A percentile compares a stretch with the other conserved stretches of the same genome.
Conservation (phyloP, 306 rosid genomes). For the Rosa persica region DNA sequence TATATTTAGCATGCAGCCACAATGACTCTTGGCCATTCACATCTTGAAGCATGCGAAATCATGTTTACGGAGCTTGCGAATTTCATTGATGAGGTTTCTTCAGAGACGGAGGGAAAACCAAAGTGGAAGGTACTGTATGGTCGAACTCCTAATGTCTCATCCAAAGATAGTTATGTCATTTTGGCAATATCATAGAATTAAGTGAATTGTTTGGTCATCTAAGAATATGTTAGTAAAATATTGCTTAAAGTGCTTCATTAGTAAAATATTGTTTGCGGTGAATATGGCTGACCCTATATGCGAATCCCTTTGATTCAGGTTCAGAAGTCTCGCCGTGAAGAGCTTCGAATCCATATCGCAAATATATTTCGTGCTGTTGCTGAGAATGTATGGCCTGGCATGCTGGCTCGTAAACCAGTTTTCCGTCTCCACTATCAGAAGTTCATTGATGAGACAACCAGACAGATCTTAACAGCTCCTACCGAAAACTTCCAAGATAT, state of each 20-base stretch:
- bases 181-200: not conserved
- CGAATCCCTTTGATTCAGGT: constrained; percentile 52
- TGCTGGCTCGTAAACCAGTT: constrained; percentile 76
- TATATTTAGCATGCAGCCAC: constrained; percentile 88
- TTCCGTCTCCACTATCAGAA: constrained; percentile 87
- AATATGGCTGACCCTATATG: constrained; percentile 25
- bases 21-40: constrained; percentile 98
- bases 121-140: constrained; percentile 85
- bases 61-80: constrained; percentile 90
- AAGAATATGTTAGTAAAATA: not conserved
- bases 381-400: constrained; percentile 97
- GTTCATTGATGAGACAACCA: constrained; percentile 85
- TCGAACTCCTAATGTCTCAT: constrained; percentile 20
- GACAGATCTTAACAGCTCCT: constrained; percentile 59
- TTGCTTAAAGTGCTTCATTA: constrained; percentile 25
- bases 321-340: constrained; percentile 96
- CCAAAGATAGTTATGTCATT: not conserved
- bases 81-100: constrained; percentile 87
- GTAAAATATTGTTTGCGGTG: constrained; percentile 19
- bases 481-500: constrained; percentile 87
- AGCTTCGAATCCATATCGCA: constrained; percentile 89
- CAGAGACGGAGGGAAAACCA: constrained; percentile 87
- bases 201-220: not conserved
- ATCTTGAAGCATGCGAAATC: constrained; percentile 85
- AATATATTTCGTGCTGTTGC: constrained; percentile 92